phyloP scores from a whole-genome alignment of 345 rosid species.

The Aquilaria sinensis region DNA sequence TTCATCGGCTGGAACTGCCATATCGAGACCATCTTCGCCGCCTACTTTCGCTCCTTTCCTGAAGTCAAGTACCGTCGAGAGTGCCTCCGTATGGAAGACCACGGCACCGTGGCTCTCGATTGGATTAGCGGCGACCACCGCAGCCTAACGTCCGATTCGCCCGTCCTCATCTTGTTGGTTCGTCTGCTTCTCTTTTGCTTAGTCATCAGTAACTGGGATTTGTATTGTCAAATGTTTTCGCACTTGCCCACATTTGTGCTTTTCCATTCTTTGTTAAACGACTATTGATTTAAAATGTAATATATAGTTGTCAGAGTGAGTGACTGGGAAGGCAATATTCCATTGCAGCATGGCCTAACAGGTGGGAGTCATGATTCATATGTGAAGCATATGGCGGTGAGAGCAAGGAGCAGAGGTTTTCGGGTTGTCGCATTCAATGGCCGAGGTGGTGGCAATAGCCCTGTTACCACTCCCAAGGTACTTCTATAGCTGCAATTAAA shows the following conservation, averaged over 20 bases:
- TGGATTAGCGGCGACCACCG: constrained; percentile 39
- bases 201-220: too few relatives aligned
- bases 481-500: too few relatives aligned
- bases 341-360: constrained; percentile 73
- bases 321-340: background rate
- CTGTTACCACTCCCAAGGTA: constrained; percentile 91
- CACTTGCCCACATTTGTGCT: background rate
- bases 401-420: constrained; percentile 69
- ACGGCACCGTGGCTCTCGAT: constrained; percentile 44
- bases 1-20: constrained; percentile 35
- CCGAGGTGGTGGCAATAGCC: constrained; percentile 79
- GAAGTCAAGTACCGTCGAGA: constrained; percentile 36
- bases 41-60: constrained; percentile 38
- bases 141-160: constrained; percentile 42
- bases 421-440: constrained; percentile 89
- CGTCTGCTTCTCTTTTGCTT: background rate
- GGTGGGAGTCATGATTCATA: constrained; percentile 92
- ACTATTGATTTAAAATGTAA: background rate
- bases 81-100: constrained; percentile 38
- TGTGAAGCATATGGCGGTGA: constrained; percentile 65
- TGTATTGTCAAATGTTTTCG: too few relatives aligned
- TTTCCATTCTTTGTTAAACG: too few relatives aligned
- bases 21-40: constrained; percentile 40
- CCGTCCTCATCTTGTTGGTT: constrained; percentile 54
- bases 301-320: too few relatives aligned